Percentiles rank a stretch among this genome's conserved stretches.
phyloP scores from a whole-genome alignment of 2,329 filamentous ascomycete species.

The Pseudogymnoascus sp. region DNA sequence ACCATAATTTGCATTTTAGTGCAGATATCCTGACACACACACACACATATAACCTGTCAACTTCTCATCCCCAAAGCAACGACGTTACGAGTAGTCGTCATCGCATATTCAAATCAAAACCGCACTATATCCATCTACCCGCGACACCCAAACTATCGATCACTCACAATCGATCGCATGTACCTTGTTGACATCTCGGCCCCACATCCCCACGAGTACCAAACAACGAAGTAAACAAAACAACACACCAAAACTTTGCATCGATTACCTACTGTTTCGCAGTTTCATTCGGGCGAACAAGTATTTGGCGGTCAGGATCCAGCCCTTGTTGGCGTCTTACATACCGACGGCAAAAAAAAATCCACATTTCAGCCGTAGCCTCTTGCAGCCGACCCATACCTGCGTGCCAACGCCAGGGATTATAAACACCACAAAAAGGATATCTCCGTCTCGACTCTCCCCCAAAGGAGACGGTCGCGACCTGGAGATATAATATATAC shows the following conservation, averaged over 20 bases:
- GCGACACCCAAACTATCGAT: not conserved
- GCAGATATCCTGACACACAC: slow-evolving; percentile 7
- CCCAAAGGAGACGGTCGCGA: slow-evolving; percentile 26
- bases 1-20: slow-evolving; percentile 2
- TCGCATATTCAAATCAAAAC: not conserved
- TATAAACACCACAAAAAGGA: slow-evolving; percentile 13
- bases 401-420: slow-evolving; percentile 6
- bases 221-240: slow-evolving; percentile 7
- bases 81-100: not conserved
- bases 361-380: slow-evolving; percentile 8
- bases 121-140: slow-evolving; percentile 4
- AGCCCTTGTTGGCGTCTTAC: slow-evolving; percentile 6
- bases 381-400: slow-evolving; percentile 1
- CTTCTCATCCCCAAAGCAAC: slow-evolving; percentile 2
- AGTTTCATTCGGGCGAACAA: not conserved
- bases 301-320: slow-evolving; percentile 1
- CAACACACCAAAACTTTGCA: not conserved
- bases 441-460: slow-evolving; percentile 29
- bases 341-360: slow-evolving; percentile 2
- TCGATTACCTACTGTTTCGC: not conserved
- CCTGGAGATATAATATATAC: slow-evolving; percentile 26
- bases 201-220: slow-evolving; percentile 8
- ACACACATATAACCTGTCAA: not conserved
- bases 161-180: slow-evolving; percentile 8
- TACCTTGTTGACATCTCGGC: slow-evolving; percentile 8